Conservation (phyloP, 1,139 yeast genomes). For the Yamadazyma dendronema region DNA sequence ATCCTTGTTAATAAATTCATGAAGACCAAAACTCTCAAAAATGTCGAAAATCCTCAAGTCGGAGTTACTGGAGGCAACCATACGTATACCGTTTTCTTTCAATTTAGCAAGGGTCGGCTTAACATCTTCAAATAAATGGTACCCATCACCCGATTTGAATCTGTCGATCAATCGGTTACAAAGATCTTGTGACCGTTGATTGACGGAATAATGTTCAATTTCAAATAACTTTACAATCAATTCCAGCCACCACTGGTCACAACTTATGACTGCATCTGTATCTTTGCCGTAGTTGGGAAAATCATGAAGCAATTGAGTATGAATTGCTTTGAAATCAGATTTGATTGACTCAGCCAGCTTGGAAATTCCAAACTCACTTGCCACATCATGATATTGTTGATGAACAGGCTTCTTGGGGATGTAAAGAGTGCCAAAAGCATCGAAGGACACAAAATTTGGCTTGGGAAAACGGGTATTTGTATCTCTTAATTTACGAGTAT, state of each 20-base stretch:
- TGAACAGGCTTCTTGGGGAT: constrained; percentile 54
- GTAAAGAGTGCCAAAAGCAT: constrained; percentile 66
- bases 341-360: constrained; percentile 28
- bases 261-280: constrained; percentile 17
- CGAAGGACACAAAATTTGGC: constrained; percentile 59
- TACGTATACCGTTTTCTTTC: constrained; percentile 26
- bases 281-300: constrained; percentile 65
- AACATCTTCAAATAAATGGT: constrained; percentile 54
- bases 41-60: constrained; percentile 50
- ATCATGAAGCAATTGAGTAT: constrained; percentile 23
- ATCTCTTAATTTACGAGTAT: constrained; percentile 28
- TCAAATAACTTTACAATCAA: constrained; percentile 45
- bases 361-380: constrained; percentile 42
- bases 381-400: constrained; percentile 50
- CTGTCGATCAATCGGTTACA: constrained; percentile 42
- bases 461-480: constrained; percentile 29
- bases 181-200: constrained; percentile 21
- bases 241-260: constrained; percentile 60
- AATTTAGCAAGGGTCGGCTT: constrained; percentile 41
- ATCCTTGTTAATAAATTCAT: constrained; percentile 34
- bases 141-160: constrained; percentile 53
- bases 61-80: constrained; percentile 59
- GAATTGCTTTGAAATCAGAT: constrained; percentile 27
- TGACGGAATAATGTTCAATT: constrained; percentile 21
- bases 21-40: constrained; percentile 44